Base-by-base conservation (phyloP, 164 flowering plant species). In the Nymphaea colorata region DNA sequence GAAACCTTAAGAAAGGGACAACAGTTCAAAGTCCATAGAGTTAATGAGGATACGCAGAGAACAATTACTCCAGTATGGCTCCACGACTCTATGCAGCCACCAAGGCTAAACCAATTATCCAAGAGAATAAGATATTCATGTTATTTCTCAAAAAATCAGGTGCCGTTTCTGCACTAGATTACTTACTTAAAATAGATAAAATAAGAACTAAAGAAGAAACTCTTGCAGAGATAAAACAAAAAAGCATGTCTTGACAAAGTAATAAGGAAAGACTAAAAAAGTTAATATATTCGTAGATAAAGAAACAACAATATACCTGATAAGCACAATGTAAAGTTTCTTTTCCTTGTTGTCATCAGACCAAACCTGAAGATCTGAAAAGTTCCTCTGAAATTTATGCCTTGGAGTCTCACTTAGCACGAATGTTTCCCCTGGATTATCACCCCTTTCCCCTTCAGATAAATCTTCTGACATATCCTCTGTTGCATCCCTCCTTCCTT, bases 381-480 rank as follows among this genome's bases (percentile, higher is more conserved):
- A 51, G 73, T 80, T 83, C 3, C 95, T 75, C 55, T 87, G 89
- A 71, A 84, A 80, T 69, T 66, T 79, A 53, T 75, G 81, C 76
- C 74, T 82, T 8, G 96, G 96, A 36, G 93, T 83, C 53, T 85
- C 90, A 57, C 70, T 65, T 2, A 47, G 55, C 47, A 59, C 74
- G 41, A 72, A 4, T 62, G 78, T 42, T 76, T 87, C 94, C 44
- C 83, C 91, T 10, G 82, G 2, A 2, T 64, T 68, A 66, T 89
- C 98, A 41, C 91, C 96, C 69, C 78, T 90, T 75, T 92, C 98
- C 17, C 84, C 85, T 73, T 87, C 92, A 2, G 92, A 87, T 66
- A 85, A 70, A 68, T 87, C 92, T 66, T 87, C 92, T 0, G 86
- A 85, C 95, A 92, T 83, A 74, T 92, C 98, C 57, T 92, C 98